These are phyloP conservation scores for Candida ficus DNA, from an alignment of 805 yeast genomes.

Conservation along the genomic window DNA sequence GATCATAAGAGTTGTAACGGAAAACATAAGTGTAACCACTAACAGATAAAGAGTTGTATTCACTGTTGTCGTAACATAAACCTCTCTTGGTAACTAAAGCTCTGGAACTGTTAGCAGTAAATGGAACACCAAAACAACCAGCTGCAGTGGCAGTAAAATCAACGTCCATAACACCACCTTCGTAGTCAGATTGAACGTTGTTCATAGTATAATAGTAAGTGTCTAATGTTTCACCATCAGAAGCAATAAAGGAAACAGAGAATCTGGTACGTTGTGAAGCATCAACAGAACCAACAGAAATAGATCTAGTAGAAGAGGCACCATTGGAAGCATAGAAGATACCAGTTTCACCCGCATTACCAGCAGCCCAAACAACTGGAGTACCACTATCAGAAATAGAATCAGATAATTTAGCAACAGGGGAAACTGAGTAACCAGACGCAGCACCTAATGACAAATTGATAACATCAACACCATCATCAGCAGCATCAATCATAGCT, in stretches of 20 bases:
- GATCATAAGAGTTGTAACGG: too few relatives aligned
- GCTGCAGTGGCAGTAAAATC: too few relatives aligned
- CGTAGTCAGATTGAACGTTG: too few relatives aligned
- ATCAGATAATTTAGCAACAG: conserved; percentile 2
- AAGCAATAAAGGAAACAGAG: conserved; percentile 5
- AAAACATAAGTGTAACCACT: too few relatives aligned
- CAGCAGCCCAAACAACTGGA: conserved; percentile 14
- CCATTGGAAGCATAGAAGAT: conserved; percentile 11
- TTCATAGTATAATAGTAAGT: neutral
- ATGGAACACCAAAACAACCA: too few relatives aligned
- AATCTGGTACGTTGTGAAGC: conserved; percentile 8
- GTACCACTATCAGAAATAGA: conserved; percentile 1
- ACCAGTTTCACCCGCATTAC: conserved; percentile 13
- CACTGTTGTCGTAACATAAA: too few relatives aligned
- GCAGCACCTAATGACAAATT: conserved; percentile 12
- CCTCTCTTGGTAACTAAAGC: too few relatives aligned
- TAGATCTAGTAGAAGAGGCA: conserved; percentile 9
- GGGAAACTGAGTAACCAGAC: conserved; percentile 10
- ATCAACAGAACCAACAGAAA: conserved; percentile 13
- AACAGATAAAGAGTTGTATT: too few relatives aligned
- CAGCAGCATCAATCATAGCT: conserved; percentile 11
- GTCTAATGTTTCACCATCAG: conserved; percentile 5
- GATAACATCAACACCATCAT: conserved; percentile 10
- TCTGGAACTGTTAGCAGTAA: too few relatives aligned
- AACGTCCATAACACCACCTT: too few relatives aligned